phyloP scores from a whole-genome alignment of 495 filamentous ascomycete genomes.

The Hypoxylon crocopeplum region DNA sequence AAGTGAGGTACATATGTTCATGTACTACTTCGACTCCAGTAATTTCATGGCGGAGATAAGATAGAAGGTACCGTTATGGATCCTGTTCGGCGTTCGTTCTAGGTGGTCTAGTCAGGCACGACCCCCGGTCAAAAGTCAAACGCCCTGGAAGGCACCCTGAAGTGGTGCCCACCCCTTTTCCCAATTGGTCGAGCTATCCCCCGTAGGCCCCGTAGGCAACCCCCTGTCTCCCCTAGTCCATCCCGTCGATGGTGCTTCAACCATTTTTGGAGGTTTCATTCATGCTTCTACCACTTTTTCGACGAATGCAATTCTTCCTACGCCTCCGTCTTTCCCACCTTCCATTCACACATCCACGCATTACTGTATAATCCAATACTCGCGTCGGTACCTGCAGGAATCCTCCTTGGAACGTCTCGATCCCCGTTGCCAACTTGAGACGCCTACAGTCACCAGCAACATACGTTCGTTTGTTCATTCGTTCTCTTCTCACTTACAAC shows the following conservation, averaged over 20 bases:
- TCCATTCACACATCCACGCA: slow-evolving; percentile 7
- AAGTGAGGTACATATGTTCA: too few species aligned
- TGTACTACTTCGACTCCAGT: too few species aligned
- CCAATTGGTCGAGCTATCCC: slow-evolving; percentile 24
- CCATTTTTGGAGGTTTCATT: slow-evolving; percentile 23
- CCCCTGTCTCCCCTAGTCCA: slow-evolving; percentile 8
- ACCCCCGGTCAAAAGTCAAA: slow-evolving; percentile 4
- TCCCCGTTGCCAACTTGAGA: slow-evolving; percentile 23
- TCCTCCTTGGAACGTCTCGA: slow-evolving; percentile 26
- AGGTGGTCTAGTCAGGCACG: slow-evolving; percentile 15
- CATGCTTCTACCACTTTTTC: slow-evolving; percentile 24
- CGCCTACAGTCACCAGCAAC: slow-evolving; percentile 28
- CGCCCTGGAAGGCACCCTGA: not conserved
- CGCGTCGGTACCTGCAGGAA: slow-evolving; percentile 24
- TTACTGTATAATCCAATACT: slow-evolving; percentile 12
- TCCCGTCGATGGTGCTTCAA: too few species aligned
- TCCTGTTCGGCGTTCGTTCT: slow-evolving; percentile 2
- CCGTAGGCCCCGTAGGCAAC: not conserved
- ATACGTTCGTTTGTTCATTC: slow-evolving; percentile 12
- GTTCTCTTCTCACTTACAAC: not conserved
- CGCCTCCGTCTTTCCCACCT: not conserved
- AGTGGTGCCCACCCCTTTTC: slow-evolving; percentile 27
- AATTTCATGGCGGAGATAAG: slow-evolving; percentile 19
- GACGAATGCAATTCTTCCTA: slow-evolving; percentile 23
- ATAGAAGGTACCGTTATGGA: not conserved